Evolutionary conservation across 176 grass and related monocot species (phyloP).

Genomic region (Musa acuminata): DNA sequence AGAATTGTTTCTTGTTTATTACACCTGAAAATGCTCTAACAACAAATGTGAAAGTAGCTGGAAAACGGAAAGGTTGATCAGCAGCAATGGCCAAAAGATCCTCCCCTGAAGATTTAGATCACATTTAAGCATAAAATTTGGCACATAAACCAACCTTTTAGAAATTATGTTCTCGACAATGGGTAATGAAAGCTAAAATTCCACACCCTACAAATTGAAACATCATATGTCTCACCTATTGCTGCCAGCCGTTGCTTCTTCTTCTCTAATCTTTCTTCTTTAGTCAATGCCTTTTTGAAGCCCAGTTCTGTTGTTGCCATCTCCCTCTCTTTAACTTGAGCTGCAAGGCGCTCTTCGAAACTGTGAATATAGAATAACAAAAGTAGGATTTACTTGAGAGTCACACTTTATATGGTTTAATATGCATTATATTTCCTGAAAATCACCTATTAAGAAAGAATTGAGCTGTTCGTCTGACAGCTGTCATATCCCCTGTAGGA

Average conservation of each 20-base stretch:
- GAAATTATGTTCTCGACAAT: neutral
- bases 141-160: conserved; percentile 23
- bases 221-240: conserved; percentile 52
- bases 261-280: conserved; percentile 83
- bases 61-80: conserved; percentile 97
- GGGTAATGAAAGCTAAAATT: neutral
- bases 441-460: conserved; percentile 85
- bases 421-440: neutral
- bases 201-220: neutral
- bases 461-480: conserved; percentile 94
- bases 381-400: neutral
- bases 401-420: conserved; percentile 3
- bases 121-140: conserved; percentile 1
- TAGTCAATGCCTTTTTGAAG: conserved; percentile 76
- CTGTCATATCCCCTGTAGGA: conserved; percentile 97
- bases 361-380: conserved; percentile 36
- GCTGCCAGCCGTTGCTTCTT: conserved; percentile 94
- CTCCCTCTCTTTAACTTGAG: conserved; percentile 88
- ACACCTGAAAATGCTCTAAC: conserved; percentile 98
- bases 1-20: neutral
- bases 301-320: conserved; percentile 54
- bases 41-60: conserved; percentile 98
- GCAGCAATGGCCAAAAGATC: conserved; percentile 94
- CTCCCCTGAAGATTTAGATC: conserved; percentile 57
- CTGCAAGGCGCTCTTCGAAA: conserved; percentile 75